These are phyloP conservation scores for Penicillium psychrosexuale DNA, from an alignment of 2,329 filamentous ascomycete species.

Conservation along the genomic window DNA sequence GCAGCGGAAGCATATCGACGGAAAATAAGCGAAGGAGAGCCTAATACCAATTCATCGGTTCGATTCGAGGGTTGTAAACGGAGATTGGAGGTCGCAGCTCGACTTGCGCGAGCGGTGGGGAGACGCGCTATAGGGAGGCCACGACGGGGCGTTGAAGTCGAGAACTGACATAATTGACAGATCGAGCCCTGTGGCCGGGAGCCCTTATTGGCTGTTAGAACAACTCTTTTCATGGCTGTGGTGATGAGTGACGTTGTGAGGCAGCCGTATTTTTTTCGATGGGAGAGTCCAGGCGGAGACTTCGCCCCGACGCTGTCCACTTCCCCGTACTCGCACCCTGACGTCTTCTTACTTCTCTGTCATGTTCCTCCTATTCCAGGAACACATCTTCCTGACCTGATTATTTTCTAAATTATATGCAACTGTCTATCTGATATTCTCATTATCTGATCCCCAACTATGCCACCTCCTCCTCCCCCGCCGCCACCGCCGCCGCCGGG, in stretches of 20 bases:
- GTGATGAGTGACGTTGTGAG: slow-evolving; percentile 6
- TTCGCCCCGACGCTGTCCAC: slow-evolving; percentile 24
- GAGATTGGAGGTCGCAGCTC: slow-evolving; percentile 8
- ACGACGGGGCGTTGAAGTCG: slow-evolving; percentile 22
- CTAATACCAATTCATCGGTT: slow-evolving; percentile 6
- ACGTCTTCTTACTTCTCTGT: slow-evolving; percentile 27
- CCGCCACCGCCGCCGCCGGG: slow-evolving; percentile 67
- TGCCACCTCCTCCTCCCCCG: slow-evolving; percentile 57
- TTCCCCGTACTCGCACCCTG: slow-evolving; percentile 22
- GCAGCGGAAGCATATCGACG: slow-evolving; percentile 22
- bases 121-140: slow-evolving; percentile 21
- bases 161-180: slow-evolving; percentile 41
- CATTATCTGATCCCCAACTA: slow-evolving; percentile 20
- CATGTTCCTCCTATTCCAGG: slow-evolving; percentile 16
- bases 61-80: slow-evolving; percentile 20
- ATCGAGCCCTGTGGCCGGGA: slow-evolving; percentile 27
- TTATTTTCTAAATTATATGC: slow-evolving; percentile 9
- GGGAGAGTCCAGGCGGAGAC: slow-evolving; percentile 30
- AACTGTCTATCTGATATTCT: background rate
- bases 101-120: slow-evolving; percentile 5
- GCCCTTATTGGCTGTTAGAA: slow-evolving; percentile 28
- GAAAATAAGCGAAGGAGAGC: background rate
- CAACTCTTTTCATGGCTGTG: slow-evolving; percentile 36
- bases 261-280: slow-evolving; percentile 18
- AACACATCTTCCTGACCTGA: slow-evolving; percentile 12